Evolutionary conservation across 108 stramenopile genomes (phyloP).

Genomic region (Bacterosira constricta): DNA sequence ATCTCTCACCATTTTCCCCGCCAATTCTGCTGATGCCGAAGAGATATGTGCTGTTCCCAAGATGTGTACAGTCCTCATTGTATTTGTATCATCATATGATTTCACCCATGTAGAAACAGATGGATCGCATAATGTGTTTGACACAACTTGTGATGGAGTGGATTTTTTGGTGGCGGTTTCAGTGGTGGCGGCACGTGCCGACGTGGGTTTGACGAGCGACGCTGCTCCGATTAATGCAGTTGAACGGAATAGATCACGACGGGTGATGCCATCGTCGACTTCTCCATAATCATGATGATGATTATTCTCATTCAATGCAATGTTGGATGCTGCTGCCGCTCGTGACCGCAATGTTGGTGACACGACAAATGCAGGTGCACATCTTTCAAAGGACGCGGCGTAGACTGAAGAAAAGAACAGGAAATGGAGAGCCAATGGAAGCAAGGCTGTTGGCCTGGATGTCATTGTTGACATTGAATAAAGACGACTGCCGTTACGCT

Average conservation of each 20-base stretch:
- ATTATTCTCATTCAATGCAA: not conserved
- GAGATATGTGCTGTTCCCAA: constrained; percentile 86
- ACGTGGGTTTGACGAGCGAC: not conserved
- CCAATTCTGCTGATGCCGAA: constrained; percentile 59
- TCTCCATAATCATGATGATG: not conserved
- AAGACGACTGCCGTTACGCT: too few species aligned
- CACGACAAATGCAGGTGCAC: not conserved
- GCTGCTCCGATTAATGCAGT: not conserved
- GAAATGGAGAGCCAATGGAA: not conserved
- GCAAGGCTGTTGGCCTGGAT: not conserved
- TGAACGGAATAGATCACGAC: not conserved
- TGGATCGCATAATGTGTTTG: constrained; percentile 42
- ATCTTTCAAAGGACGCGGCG: not conserved
- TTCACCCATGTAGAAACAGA: constrained; percentile 46
- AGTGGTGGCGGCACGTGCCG: not conserved
- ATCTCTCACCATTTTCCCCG: constrained; percentile 53
- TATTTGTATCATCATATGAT: constrained; percentile 12
- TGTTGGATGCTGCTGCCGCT: not conserved
- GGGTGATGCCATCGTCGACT: not conserved
- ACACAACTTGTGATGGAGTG: not conserved
- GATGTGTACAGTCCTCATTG: constrained; percentile 45
- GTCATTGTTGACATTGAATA: too few species aligned
- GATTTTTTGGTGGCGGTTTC: not conserved
- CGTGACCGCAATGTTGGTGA: not conserved
- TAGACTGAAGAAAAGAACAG: not conserved